A percentile compares a stretch with the other conserved stretches of the same genome.
phyloP scores from a whole-genome alignment of 441 rosid species.

The Theobroma grandiflorum region DNA sequence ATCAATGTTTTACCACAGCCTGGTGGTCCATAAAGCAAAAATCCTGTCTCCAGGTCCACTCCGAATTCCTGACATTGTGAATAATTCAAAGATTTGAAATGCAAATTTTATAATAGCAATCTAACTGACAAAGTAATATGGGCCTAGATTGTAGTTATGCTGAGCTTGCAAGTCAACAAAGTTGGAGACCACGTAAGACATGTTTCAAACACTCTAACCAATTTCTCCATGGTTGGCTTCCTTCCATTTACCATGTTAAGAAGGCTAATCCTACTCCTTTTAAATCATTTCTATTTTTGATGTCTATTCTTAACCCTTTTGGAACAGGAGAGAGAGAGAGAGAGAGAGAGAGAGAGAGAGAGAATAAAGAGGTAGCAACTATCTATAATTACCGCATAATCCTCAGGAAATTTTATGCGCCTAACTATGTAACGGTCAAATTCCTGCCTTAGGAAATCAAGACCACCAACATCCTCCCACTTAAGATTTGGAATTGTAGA shows the following conservation, averaged over 20 bases:
- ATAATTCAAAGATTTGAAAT: slow-evolving; percentile 19
- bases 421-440: slow-evolving; percentile 77
- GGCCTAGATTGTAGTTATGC: not conserved
- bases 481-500: slow-evolving; percentile 79
- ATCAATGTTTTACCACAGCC: slow-evolving; percentile 97
- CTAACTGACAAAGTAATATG: not conserved
- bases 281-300: slow-evolving; percentile 9
- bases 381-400: slow-evolving; percentile 63
- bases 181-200: not conserved
- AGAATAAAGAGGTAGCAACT: not conserved
- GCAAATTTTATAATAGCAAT: not conserved
- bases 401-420: slow-evolving; percentile 76
- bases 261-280: not conserved
- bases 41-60: slow-evolving; percentile 79
- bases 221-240: not conserved
- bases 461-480: slow-evolving; percentile 99
- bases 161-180: slow-evolving; percentile 8
- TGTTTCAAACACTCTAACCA: not conserved
- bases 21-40: slow-evolving; percentile 96
- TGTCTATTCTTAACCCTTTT: not conserved
- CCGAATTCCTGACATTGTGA: slow-evolving; percentile 70
- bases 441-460: slow-evolving; percentile 67
- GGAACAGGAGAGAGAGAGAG: slow-evolving; percentile 19
- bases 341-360: slow-evolving; percentile 42
- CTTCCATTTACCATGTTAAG: slow-evolving; percentile 1